A percentile compares a stretch with the other conserved stretches of the same genome.
These are phyloP conservation scores for Rhizopogon salebrosus DNA, from an alignment of 768 basidiomycete species.

Conservation along the genomic window DNA sequence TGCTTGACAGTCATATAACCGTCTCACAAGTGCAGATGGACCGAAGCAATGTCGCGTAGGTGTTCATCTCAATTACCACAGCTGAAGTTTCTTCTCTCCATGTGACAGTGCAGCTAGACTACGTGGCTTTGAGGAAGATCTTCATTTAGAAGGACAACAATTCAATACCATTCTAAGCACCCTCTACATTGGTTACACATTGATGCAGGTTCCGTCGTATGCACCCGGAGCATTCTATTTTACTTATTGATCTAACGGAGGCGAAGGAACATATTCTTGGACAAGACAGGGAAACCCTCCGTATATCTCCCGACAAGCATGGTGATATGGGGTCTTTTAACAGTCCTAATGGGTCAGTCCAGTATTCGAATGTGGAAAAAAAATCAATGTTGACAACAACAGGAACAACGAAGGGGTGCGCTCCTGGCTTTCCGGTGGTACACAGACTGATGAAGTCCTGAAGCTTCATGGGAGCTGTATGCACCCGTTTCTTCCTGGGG, in stretches of 20 bases:
- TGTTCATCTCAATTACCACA: background rate
- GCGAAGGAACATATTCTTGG: constrained; percentile 66
- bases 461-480: constrained; percentile 60
- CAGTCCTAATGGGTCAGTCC: constrained; percentile 44
- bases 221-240: constrained; percentile 17
- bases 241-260: background rate
- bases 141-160: constrained; percentile 53
- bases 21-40: constrained; percentile 42
- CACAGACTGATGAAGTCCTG: constrained; percentile 1
- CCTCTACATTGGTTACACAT: constrained; percentile 66
- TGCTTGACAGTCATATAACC: background rate
- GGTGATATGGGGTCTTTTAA: constrained; percentile 65
- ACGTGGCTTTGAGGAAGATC: constrained; percentile 65
- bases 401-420: constrained; percentile 39
- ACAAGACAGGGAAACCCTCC: constrained; percentile 63
- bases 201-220: constrained; percentile 78
- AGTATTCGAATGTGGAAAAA: background rate
- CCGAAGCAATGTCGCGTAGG: constrained; percentile 65
- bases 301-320: constrained; percentile 63
- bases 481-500: constrained; percentile 73
- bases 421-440: background rate
- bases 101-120: constrained; percentile 61
- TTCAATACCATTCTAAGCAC: constrained; percentile 66
- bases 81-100: background rate
- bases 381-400: background rate